phyloP scores from a whole-genome alignment of 2,329 filamentous ascomycete genomes.

The Neophaeococcomyces aloes region DNA sequence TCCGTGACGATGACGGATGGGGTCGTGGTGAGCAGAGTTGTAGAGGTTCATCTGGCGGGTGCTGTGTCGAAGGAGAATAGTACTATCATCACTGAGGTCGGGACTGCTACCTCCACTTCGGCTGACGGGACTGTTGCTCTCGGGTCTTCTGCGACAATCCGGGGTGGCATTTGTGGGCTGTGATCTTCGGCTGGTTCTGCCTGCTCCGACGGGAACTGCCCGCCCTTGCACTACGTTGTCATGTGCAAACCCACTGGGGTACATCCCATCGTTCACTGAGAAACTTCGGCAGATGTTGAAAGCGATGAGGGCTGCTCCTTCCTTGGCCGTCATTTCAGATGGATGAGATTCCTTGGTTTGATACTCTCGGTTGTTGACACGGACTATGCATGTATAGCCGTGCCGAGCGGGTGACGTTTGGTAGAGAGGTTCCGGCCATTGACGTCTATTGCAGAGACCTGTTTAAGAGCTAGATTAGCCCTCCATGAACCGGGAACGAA shows the following conservation, averaged over 20 bases:
- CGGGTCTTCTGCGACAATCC: conserved; percentile 19
- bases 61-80: conserved; percentile 8
- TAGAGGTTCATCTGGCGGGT: conserved; percentile 13
- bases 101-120: conserved; percentile 19
- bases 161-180: conserved; percentile 47
- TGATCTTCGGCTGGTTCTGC: conserved; percentile 34
- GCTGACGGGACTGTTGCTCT: conserved; percentile 16
- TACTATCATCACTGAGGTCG: conserved; percentile 16
- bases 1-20: background rate
- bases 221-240: conserved; percentile 49
- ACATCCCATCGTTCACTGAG: conserved; percentile 92
- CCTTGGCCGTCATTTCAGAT: conserved; percentile 70
- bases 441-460: conserved; percentile 91
- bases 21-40: conserved; percentile 5
- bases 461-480: conserved; percentile 24
- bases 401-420: conserved; percentile 51
- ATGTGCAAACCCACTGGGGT: conserved; percentile 45
- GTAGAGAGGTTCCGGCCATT: conserved; percentile 86
- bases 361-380: conserved; percentile 95
- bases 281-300: conserved; percentile 98
- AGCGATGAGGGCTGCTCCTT: conserved; percentile 87
- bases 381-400: conserved; percentile 79
- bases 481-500: background rate
- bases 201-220: conserved; percentile 54
- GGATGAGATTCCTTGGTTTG: conserved; percentile 80